Evolutionary conservation across 805 yeast species (phyloP), one percentile per base, ranked within the genome.

Genomic region (Saccharomycopsis microspora): DNA sequence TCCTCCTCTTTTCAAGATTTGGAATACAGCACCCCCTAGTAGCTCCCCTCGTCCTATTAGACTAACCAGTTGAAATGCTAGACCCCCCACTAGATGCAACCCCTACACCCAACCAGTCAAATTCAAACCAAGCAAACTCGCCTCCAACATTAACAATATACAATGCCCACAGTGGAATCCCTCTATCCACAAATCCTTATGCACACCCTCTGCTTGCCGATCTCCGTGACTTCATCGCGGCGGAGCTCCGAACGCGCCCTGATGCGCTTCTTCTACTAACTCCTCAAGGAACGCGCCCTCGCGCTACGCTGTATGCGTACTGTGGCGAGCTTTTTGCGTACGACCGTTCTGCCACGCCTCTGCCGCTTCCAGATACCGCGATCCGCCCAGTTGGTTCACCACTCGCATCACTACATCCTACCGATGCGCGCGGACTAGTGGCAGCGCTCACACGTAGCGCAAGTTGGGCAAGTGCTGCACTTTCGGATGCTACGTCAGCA

Each of bases 381-480:
- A 61, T 41, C 45, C 55, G 5, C 55, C 67, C 29, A 52, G 64
- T 1, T 62, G 68, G 32, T 56, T 66, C 7, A 52, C 75, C 19
- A 19, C 19, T 19, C 19, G 19, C 19, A 19, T 19, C 19, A 19
- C 19, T 19, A 19, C 19, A 19, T 19, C 19, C 19, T 19, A 19
- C 19, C 19, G 19, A 19, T 19, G 19, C 19, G 19, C 19, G 19
- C 19, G 19, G 19, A 19, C 19, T 19, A 19, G n/a, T 69, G 72
- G 5, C 57, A 69, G 0, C 19, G 19, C 19, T 19, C 19, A 19
- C 19, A 19, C 19, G 19, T 19, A 72, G 73, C 53, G 61, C 70
- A n/a, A 74, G 72, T 0, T 77, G 82, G 82, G 60, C 75, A 11
- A 64, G 69, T 29, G 72, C 75, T 1, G 52, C 75, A 27, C 62